Base-by-base conservation (phyloP, 2,329 filamentous ascomycete genomes). In the Aspergillus persii region DNA sequence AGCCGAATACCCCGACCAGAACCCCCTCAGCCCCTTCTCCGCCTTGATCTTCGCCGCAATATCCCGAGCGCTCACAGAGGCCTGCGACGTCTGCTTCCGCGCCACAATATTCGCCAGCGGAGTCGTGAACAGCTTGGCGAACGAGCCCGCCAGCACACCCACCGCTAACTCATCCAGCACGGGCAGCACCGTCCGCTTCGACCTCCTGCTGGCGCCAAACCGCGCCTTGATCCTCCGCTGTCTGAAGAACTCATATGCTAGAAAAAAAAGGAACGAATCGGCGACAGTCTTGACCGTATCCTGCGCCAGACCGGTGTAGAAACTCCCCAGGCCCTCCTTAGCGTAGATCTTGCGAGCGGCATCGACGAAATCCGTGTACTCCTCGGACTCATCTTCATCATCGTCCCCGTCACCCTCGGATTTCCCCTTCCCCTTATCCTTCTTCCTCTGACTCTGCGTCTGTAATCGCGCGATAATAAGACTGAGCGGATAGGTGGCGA, bases 1-100 rank as follows among this genome's bases (percentile, higher is more conserved):
- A 2, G 92, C 91, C 23, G 89, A 91, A 73, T 96, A 96, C 0
- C 92, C 92, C 0, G 91, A 89, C 93, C 92, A 96, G 68, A 96
- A 89, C 2, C 91, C 92, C 49, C 80, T 71, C 8, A 92, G 60
- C 0, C 92, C 92, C 66, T 89, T 89, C 71, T 94, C 89, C 1
- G 78, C 69, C 46, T 80, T 77, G 60, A 96, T 93, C 47, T 84
- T 81, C 1, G 79, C 74, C 18, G 88, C 81, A 31, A 91, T 90
- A 53, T 88, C 81, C 30, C 74, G 67, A 3, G 85, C 80, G 60
- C 72, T 81, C 4, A 58, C 41, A 2, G 59, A 56, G 8, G 61
- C 47, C 12, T 44, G 57, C 1, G 87, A 83, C 2, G 89, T 91
- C 76, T 96, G 91, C 74, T 92, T 91, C 50, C 91, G 80, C 1